Evolutionary conservation across 495 filamentous ascomycete species (phyloP), one percentile per base, ranked within the genome.

Genomic region (Lepraria neglecta): DNA sequence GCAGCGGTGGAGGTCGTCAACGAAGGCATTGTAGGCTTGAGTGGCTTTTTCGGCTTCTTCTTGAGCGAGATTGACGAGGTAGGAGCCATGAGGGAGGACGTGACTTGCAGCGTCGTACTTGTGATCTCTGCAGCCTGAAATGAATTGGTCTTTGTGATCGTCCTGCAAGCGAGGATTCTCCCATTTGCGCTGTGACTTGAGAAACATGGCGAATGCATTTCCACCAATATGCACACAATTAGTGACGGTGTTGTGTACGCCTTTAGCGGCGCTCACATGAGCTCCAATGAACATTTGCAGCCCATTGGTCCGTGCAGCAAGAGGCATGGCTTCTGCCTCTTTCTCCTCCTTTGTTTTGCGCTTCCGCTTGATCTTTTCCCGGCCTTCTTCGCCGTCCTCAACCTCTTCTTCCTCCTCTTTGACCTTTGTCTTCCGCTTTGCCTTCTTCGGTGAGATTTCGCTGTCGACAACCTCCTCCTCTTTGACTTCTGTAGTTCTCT

Each of bases 101-200:
- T 90, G 85, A 74, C 80, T 77, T 50, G 73, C 72, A 15, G 84
- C 80, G 68, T 95, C 84, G 71, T 92, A 96, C 33, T 78, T 74
- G 68, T 95, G 84, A 64, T 88, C 77, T 42, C 77, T 73, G 65
- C 87, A 90, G 33, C 83, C 73, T 30, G 77, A 73, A 59, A 76
- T 78, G 76, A 96, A 98, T 19, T 82, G 77, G 38, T 84, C 78
- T 52, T 77, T 72, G 42, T 86, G 80, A 19, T 90, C 85, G 58
- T 83, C 73, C 35, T 85, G 78, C 3, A 97, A 76, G 12, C 87
- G 81, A 1, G 92, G 91, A 66, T 87, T 92, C n/a, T 79, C 76
- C 94, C 94, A 98, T 76, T 95, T 97, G 45, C 90, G 84, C 70
- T 97, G 95, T 0, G 88, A 94, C 70, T 97, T 97, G 59, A 97